Evolutionary conservation across 176 grass and related monocot species (phyloP).

Genomic region (Oryza punctata): DNA sequence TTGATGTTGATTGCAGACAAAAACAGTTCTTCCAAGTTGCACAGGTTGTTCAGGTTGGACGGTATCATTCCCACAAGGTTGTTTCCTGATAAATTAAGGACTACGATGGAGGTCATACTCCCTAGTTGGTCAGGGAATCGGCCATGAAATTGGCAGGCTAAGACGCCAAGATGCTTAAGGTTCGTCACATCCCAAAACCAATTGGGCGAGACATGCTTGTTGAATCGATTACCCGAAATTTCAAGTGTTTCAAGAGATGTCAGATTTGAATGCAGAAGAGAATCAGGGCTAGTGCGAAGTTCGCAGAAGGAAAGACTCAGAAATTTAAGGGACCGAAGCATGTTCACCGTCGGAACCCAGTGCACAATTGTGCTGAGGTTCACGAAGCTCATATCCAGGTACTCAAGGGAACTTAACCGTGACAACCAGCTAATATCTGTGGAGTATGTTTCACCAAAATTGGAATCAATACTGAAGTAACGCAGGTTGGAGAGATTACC

Average conservation of each 20-base stretch:
- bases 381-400: too few species aligned
- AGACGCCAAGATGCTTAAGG: background rate
- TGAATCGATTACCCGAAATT: rapidly evolving
- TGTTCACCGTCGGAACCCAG: background rate
- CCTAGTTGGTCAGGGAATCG: background rate
- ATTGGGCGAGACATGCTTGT: background rate
- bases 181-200: slow-evolving; percentile 24
- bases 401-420: too few species aligned
- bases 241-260: background rate
- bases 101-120: background rate
- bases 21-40: background rate
- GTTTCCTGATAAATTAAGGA: rapidly evolving
- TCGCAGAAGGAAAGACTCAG: rapidly evolving
- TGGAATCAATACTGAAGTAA: too few species aligned
- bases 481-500: slow-evolving; percentile 39
- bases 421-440: too few species aligned
- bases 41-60: background rate
- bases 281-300: background rate
- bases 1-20: background rate
- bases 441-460: rapidly evolving
- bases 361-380: too few species aligned
- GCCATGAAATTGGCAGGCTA: rapidly evolving
- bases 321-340: background rate
- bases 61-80: slow-evolving; percentile 5
- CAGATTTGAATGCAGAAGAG: background rate